These are phyloP conservation scores for Xylariaceae sp. DNA, from an alignment of 2,329 filamentous ascomycete species.

Conservation along the genomic window DNA sequence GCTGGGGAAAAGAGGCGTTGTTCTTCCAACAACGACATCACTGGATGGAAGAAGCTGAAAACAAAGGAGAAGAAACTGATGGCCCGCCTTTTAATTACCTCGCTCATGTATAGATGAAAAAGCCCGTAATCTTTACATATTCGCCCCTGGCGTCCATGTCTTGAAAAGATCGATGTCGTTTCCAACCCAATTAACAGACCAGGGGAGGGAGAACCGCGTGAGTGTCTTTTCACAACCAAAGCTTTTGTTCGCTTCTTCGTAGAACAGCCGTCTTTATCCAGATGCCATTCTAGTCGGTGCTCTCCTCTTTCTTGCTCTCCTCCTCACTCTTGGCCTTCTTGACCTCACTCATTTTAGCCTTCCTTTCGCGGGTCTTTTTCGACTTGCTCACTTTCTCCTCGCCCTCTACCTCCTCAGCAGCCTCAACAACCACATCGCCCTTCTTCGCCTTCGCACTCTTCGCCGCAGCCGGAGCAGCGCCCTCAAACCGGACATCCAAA, in stretches of 20 bases:
- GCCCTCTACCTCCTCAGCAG: not conserved
- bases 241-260: not conserved
- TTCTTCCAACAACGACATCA: conserved; percentile 58
- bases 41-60: conserved; percentile 37
- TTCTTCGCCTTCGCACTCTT: conserved; percentile 6
- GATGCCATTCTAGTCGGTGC: not conserved
- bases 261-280: not conserved
- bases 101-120: conserved; percentile 6
- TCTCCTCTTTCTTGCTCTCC: not conserved
- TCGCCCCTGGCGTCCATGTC: not conserved
- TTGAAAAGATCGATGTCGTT: not conserved
- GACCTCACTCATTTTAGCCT: not conserved
- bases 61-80: conserved; percentile 3
- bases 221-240: not conserved
- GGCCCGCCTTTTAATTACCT: not conserved
- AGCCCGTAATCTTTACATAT: conserved; percentile 8
- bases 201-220: not conserved
- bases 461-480: no score
- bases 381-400: not conserved
- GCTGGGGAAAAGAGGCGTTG: conserved; percentile 70
- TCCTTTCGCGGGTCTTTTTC: not conserved
- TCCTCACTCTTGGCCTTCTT: not conserved
- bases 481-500: conserved; percentile 35
- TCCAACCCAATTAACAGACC: not conserved
- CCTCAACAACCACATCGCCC: not conserved